Evolutionary conservation across 805 yeast species (phyloP).

Genomic region (Metschnikowia sp.): DNA sequence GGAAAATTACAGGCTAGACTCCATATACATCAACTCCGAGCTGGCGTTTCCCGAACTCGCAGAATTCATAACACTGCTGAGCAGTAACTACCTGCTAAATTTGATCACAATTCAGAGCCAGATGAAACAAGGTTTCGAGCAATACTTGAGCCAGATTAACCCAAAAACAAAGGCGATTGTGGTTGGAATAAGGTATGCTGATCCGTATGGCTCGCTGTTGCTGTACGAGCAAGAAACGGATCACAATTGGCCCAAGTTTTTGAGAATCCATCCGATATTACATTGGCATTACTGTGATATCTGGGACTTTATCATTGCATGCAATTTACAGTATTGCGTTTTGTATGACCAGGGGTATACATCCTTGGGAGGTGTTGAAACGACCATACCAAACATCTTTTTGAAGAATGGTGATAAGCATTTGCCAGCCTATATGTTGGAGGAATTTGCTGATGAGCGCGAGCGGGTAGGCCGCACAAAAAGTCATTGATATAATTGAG

Average conservation of each 20-base stretch:
- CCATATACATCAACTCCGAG: constrained; percentile 76
- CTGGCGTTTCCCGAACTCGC: constrained; percentile 69
- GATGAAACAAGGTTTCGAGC: constrained; percentile 67
- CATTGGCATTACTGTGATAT: constrained; percentile 83
- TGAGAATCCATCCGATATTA: constrained; percentile 81
- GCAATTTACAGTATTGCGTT: constrained; percentile 63
- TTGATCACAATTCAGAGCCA: constrained; percentile 41
- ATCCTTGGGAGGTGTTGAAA: constrained; percentile 75
- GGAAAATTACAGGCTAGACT: constrained; percentile 39
- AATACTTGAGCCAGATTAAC: constrained; percentile 49
- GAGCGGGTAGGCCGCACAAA: constrained; percentile 37
- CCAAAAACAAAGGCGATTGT: constrained; percentile 66
- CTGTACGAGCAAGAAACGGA: constrained; percentile 71
- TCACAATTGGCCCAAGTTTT: constrained; percentile 85
- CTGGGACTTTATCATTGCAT: constrained; percentile 73
- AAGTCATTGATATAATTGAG: background rate
- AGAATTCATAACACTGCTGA: constrained; percentile 58
- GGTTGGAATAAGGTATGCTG: constrained; percentile 85
- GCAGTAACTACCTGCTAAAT: constrained; percentile 52
- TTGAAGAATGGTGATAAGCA: constrained; percentile 25
- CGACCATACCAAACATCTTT: constrained; percentile 71
- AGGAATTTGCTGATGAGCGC: constrained; percentile 59
- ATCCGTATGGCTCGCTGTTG: constrained; percentile 72
- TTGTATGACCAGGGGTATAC: constrained; percentile 86
- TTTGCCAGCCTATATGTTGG: constrained; percentile 56